A percentile compares a stretch with the other conserved stretches of the same genome.
Evolutionary conservation across 2,329 filamentous ascomycete genomes (phyloP).

Genomic region (Cladorrhinum sp.): DNA sequence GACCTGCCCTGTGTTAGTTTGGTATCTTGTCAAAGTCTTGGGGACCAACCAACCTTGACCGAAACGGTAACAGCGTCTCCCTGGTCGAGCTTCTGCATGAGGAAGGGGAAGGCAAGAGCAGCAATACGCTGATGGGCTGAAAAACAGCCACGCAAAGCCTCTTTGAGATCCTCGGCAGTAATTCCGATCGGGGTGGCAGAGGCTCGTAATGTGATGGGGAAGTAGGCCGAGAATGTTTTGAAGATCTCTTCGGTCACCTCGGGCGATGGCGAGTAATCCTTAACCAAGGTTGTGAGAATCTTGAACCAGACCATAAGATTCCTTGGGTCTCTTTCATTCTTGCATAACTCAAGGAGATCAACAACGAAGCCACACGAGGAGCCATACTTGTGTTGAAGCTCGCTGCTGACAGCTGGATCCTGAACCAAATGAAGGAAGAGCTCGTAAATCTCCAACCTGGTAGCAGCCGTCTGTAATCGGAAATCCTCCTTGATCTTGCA

Average conservation of each 20-base stretch:
- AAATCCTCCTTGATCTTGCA: slow-evolving; percentile 56
- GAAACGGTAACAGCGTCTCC: slow-evolving; percentile 56
- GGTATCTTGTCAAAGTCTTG: not conserved
- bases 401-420: slow-evolving; percentile 41
- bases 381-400: slow-evolving; percentile 46
- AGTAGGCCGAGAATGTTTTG: slow-evolving; percentile 56
- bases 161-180: slow-evolving; percentile 56
- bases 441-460: slow-evolving; percentile 51
- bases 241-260: slow-evolving; percentile 51
- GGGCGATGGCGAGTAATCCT: slow-evolving; percentile 43
- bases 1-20: slow-evolving; percentile 34
- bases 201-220: slow-evolving; percentile 56
- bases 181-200: slow-evolving; percentile 48
- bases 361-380: slow-evolving; percentile 45
- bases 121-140: slow-evolving; percentile 48
- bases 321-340: slow-evolving; percentile 54
- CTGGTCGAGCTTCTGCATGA: slow-evolving; percentile 56
- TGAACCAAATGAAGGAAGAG: slow-evolving; percentile 45
- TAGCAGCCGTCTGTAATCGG: slow-evolving; percentile 49
- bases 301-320: slow-evolving; percentile 58
- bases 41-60: slow-evolving; percentile 46
- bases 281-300: slow-evolving; percentile 44
- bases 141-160: slow-evolving; percentile 52
- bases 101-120: slow-evolving; percentile 47
- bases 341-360: slow-evolving; percentile 50